These are phyloP conservation scores for Collybia sp. DNA, from an alignment of 768 basidiomycete species.

Conservation along the genomic window DNA sequence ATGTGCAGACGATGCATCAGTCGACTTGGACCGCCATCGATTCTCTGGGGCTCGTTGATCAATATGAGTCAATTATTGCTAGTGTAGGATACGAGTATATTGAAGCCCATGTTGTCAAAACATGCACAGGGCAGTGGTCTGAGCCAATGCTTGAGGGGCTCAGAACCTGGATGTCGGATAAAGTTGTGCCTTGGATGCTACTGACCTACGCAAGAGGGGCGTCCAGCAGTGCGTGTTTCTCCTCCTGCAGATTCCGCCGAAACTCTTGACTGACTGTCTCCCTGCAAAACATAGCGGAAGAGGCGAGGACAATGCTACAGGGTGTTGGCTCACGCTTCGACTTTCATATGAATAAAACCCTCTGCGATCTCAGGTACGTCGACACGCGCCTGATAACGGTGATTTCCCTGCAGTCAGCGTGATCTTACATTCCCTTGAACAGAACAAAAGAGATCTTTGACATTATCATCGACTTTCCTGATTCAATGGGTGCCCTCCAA, in stretches of 20 bases:
- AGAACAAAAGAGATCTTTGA: conserved; percentile 88
- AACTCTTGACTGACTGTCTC: conserved; percentile 2
- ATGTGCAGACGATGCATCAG: conserved; percentile 15
- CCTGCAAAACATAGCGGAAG: conserved; percentile 46
- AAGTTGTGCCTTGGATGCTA: conserved; percentile 83
- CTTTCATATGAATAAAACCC: conserved; percentile 87
- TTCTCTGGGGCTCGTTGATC: conserved; percentile 69
- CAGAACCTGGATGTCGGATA: conserved; percentile 73
- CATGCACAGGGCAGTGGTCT: conserved; percentile 68
- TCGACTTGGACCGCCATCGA: conserved; percentile 60
- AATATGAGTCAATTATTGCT: conserved; percentile 80
- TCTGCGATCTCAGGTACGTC: conserved; percentile 78
- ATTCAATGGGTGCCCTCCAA: conserved; percentile 77
- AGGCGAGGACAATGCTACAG: conserved; percentile 67
- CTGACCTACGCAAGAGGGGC: conserved; percentile 72
- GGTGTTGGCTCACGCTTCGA: conserved; percentile 83
- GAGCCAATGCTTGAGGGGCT: conserved; percentile 56
- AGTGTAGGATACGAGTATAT: conserved; percentile 86
- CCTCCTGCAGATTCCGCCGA: conserved; percentile 1
- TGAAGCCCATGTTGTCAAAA: conserved; percentile 62
- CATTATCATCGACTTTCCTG: conserved; percentile 92
- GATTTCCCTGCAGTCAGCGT: background rate
- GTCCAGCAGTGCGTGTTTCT: conserved; percentile 38
- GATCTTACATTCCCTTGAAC: conserved; percentile 1
- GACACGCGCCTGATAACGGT: no score